These are phyloP conservation scores for Chlorella sp. DNA, from an alignment of 139 green algal genomes.

Conservation along the genomic window DNA sequence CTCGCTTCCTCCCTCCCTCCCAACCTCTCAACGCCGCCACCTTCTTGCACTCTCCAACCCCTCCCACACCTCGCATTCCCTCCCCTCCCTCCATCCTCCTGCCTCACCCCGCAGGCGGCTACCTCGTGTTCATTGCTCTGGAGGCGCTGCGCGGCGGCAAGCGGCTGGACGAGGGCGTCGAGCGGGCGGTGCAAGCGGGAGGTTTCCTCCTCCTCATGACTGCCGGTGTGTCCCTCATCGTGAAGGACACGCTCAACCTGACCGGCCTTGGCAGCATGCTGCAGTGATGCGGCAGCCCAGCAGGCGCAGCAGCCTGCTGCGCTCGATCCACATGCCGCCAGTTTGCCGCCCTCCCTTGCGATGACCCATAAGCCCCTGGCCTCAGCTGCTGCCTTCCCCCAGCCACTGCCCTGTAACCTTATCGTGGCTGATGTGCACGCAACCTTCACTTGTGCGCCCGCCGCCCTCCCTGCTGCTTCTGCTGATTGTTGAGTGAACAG, in stretches of 20 bases:
- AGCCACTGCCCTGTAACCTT: too few species aligned
- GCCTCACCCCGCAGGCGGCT: slow-evolving; percentile 75
- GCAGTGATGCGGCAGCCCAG: not conserved
- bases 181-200: slow-evolving; percentile 87
- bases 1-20: not conserved
- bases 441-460: not conserved
- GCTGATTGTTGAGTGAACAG: too few species aligned
- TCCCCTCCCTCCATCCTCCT: not conserved
- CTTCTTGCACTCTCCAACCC: not conserved
- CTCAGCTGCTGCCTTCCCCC: too few species aligned
- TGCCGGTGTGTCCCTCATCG: slow-evolving; percentile 82
- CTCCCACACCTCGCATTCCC: not conserved
- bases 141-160: slow-evolving; percentile 89
- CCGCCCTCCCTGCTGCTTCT: too few species aligned
- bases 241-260: slow-evolving; percentile 82
- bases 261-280: not conserved
- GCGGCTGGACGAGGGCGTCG: slow-evolving; percentile 85
- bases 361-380: too few species aligned
- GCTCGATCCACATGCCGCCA: too few species aligned
- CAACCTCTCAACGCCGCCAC: not conserved
- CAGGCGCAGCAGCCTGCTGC: too few species aligned
- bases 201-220: slow-evolving; percentile 91
- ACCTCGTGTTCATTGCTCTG: slow-evolving; percentile 87
- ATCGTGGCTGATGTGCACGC: too few species aligned
- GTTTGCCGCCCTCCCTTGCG: too few species aligned